Conservation (phyloP, 139 green algal species). For the Chlamydomonas applanata region DNA sequence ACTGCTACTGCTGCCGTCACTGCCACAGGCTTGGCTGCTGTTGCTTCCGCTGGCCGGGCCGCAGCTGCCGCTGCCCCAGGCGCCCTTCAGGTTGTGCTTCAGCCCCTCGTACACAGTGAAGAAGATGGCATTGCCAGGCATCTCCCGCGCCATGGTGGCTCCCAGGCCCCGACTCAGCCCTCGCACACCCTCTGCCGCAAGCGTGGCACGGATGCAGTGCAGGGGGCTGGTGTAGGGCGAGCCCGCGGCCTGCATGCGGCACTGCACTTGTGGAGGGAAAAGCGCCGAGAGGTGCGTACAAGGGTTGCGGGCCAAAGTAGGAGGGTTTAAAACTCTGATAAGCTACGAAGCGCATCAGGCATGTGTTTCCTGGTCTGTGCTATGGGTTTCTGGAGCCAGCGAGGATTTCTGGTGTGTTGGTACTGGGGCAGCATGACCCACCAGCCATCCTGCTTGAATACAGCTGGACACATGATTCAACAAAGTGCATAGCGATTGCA, state of each 20-base stretch:
- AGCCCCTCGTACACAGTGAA: constrained; percentile 69
- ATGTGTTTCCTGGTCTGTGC: too few species aligned
- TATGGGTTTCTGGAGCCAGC: too few species aligned
- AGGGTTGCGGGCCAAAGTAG: too few species aligned
- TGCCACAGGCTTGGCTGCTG: neutral
- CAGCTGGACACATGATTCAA: too few species aligned
- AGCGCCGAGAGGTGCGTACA: too few species aligned
- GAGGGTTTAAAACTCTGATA: too few species aligned
- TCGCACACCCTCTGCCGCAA: constrained; percentile 49
- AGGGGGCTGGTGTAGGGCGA: constrained; percentile 33
- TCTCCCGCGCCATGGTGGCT: constrained; percentile 66
- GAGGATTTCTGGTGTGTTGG: too few species aligned
- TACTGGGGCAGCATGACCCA: too few species aligned
- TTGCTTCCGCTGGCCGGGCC: constrained; percentile 13
- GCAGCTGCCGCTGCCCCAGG: neutral
- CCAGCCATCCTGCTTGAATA: too few species aligned
- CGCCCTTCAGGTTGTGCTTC: constrained; percentile 5
- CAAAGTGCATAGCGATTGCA: too few species aligned
- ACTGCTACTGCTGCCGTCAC: constrained; percentile 6
- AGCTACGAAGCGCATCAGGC: too few species aligned
- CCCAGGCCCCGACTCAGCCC: constrained; percentile 64
- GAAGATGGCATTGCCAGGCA: constrained; percentile 78
- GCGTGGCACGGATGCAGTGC: constrained; percentile 47
- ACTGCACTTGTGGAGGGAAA: constrained; percentile 31
- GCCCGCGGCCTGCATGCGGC: constrained; percentile 50